Evolutionary conservation across 331 rosid genomes (phyloP), one percentile per base, ranked within the genome.

Genomic region (Malus hybrid): DNA sequence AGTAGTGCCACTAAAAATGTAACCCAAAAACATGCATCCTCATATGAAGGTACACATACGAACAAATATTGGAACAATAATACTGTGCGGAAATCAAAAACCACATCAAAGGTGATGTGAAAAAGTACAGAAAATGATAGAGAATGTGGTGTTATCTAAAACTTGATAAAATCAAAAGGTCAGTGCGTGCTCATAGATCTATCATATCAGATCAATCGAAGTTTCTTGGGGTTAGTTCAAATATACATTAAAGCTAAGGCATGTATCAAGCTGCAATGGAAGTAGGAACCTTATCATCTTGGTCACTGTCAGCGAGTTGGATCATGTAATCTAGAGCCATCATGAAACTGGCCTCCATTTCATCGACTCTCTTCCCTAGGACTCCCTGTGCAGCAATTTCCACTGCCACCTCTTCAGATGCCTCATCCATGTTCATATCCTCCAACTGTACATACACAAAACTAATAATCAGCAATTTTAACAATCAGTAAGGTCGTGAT

Each of bases 361-460:
- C 83, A 86, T 94, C 97, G 55, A 94, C 97, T 79, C 98, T 90
- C 86, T 90, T 94, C 66, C 98, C 96, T 59, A 94, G 87, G 62
- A 94, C 95, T 72, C 98, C 98, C 79, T 94, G 98, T 5, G 98
- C 98, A 73, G 97, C 97, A 83, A 94, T 80, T 84, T 94, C 95
- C 80, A 94, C 94, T 7, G 98, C 98, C 68, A 94, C 91, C 70
- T 87, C 96, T 76, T 91, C 98, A 71, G 96, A 94, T 65, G 90
- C 91, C 70, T 91, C 98, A 36, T 94, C 93, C 90, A 86, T 88
- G 34, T 85, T 81, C 93, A 84, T 88, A 73, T 94, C 98, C 79
- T 91, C 93, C 89, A 91, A 87, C 98, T 93, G 84, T 31, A 73
- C 19, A 61, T 19, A 34, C 46, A 75, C 19, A 48, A 63, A 29